phyloP scores from a whole-genome alignment of 2,329 filamentous ascomycete species.

The Didymella segeticola region DNA sequence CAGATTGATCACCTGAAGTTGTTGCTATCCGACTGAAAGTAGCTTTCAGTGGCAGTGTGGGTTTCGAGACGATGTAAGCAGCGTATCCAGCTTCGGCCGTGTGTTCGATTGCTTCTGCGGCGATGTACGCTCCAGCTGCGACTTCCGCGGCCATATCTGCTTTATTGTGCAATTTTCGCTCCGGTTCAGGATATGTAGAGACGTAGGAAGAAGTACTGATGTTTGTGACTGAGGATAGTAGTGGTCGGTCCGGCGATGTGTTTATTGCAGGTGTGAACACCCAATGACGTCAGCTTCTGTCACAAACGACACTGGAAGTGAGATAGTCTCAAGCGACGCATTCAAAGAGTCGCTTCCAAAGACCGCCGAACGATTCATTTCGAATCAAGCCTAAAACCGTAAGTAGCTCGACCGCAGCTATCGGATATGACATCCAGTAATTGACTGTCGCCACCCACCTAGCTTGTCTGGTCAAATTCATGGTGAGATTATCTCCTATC shows the following conservation, averaged over 20 bases:
- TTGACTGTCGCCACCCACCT: too few species aligned
- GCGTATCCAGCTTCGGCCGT: conserved; percentile 50
- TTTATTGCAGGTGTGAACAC: conserved; percentile 10
- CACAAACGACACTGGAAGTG: neutral
- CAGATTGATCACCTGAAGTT: conserved; percentile 43
- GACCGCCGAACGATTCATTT: too few species aligned
- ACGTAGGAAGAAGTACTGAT: neutral
- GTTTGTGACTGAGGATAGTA: neutral
- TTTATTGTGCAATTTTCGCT: neutral
- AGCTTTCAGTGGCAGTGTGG: conserved; percentile 53
- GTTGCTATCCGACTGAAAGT: conserved; percentile 52
- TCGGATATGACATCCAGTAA: too few species aligned
- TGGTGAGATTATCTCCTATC: too few species aligned
- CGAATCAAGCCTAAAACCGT: too few species aligned
- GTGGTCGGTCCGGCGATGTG: neutral
- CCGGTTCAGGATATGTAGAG: neutral
- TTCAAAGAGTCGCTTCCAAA: too few species aligned
- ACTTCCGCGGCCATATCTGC: conserved; percentile 50
- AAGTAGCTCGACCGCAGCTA: too few species aligned
- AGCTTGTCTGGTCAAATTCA: too few species aligned
- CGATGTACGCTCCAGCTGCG: conserved; percentile 47
- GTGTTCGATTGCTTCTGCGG: conserved; percentile 50
- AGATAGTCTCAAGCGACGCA: neutral
- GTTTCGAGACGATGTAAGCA: conserved; percentile 52
- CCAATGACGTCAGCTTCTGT: conserved; percentile 19